Evolutionary conservation across 805 yeast species (phyloP), one percentile per base, ranked within the genome.

Genomic region (Spathaspora girioi): DNA sequence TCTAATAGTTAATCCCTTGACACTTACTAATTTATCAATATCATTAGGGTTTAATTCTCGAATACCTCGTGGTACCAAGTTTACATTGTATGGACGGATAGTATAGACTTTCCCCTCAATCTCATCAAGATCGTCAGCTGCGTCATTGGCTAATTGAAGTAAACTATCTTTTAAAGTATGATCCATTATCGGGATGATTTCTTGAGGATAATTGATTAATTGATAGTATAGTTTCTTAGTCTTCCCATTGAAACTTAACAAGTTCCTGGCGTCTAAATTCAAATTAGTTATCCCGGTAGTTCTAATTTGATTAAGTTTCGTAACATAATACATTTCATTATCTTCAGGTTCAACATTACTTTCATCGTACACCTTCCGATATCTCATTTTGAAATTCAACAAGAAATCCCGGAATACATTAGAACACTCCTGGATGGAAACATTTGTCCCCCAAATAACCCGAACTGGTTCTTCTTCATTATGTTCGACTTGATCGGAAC

Each of bases 381-480:
- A 84, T 62, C 84, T 87, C 70, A 79, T 72, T 65, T 90, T 88
- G 76, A 91, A 94, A 23, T 86, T 81, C 85, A 87, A 84, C 60
- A 94, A 71, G 58, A 94, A 94, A 56, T 84, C 84, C 56, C 96
- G 78, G 71, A 94, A 93, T 47, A 81, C 78, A 58, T 83, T 86
- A 38, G 88, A 80, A 59, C 94, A 86, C 63, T 94, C 97, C 62
- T 84, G 89, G 62, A 94, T 92, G 46, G 96, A 87, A 26, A 94
- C 97, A 64, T 93, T 91, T 1, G 99, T 94, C 69, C 99, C 99
- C 99, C 99, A 94, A 62, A 94, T 93, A 49, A 94, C 96, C 61
- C 96, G 80, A 20, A 84, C 83, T 0, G 96, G 96, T 57, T 87
- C 97, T 49, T 81, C 82, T 20, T 48, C 26, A 23, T 23, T 23